Conservation (phyloP, 1,284 basidiomycete genomes). For the Ustilago shanxiensis region DNA sequence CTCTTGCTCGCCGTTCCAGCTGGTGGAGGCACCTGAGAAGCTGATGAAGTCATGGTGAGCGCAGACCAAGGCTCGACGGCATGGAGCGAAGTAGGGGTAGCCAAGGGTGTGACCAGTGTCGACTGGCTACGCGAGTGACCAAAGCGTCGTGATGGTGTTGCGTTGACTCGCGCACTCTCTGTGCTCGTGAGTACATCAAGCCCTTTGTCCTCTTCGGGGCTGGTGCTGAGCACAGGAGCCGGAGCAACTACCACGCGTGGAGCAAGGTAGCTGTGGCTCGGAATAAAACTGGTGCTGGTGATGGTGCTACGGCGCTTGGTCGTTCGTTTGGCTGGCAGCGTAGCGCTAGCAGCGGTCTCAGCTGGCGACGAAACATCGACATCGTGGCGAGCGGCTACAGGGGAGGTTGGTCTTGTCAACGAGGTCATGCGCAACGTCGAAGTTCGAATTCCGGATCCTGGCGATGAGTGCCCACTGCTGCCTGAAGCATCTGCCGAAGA, state of each 20-base stretch:
- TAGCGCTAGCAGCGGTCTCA: not conserved
- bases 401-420: constrained; percentile 36
- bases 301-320: constrained; percentile 45
- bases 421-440: constrained; percentile 39
- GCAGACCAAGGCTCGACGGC: constrained; percentile 14
- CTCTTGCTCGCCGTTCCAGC: constrained; percentile 28
- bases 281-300: constrained; percentile 32
- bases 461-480: constrained; percentile 28
- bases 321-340: constrained; percentile 20
- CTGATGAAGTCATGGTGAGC: constrained; percentile 10
- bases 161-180: not conserved
- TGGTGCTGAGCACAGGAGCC: constrained; percentile 8
- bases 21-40: not conserved
- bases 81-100: constrained; percentile 16
- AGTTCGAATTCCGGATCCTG: constrained; percentile 15
- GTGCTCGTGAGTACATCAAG: not conserved
- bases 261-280: constrained; percentile 27
- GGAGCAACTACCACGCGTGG: constrained; percentile 19
- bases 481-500: constrained; percentile 20
- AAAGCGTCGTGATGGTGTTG: constrained; percentile 10
- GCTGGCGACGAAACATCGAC: not conserved
- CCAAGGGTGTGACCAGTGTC: constrained; percentile 22
- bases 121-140: constrained; percentile 41
- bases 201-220: constrained; percentile 19
- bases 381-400: constrained; percentile 11